Evolutionary conservation across 768 basidiomycete species (phyloP), one percentile per base, ranked within the genome.

Genomic region (Chalciporus chontae): DNA sequence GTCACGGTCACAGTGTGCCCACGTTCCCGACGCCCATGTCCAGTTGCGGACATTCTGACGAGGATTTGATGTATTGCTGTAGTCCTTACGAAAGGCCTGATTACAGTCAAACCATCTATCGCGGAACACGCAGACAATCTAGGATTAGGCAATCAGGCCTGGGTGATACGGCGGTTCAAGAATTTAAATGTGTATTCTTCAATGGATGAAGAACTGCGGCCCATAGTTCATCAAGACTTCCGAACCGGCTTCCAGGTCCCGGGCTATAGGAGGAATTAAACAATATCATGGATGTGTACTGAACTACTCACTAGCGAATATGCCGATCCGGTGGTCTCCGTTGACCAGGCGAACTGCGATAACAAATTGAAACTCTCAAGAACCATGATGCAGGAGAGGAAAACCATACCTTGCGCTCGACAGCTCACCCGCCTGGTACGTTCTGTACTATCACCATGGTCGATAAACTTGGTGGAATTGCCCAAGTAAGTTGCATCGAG

Each of bases 391-490:
- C 52, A 40, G 26, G 13, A 10, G 52, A 40, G 26, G 14, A 13
- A 21, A 11, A 60, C 26, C 71, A 23, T 55, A 83, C 83, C 72
- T 48, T 50, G 57, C 0, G 80, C 80, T 1, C 52, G 43, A 51
- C 77, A 78, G 56, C 84, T 87, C 11, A 47, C 55, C 19, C 29
- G 55, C 14, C 27, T 52, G 9, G 54, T 34, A 32, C 36, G 3
- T 68, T 61, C 15, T 40, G 54, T 43, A 51, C 50, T 29, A 43
- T 31, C 42, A 40, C 56, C 18, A 70, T 90, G 87, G 57, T 90
- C 85, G 46, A 89, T 79, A 56, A 81, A 88, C 13, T 85, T 73
- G n/a, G 84, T 72, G 36, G 74, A 71, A 50, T 88, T 88, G 4
- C 84, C 86, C 1, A 69, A 75, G 31, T 69, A 72, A 15, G 74